Conservation (phyloP, 2,329 filamentous ascomycete genomes). For the Lasiodiplodia sp. region DNA sequence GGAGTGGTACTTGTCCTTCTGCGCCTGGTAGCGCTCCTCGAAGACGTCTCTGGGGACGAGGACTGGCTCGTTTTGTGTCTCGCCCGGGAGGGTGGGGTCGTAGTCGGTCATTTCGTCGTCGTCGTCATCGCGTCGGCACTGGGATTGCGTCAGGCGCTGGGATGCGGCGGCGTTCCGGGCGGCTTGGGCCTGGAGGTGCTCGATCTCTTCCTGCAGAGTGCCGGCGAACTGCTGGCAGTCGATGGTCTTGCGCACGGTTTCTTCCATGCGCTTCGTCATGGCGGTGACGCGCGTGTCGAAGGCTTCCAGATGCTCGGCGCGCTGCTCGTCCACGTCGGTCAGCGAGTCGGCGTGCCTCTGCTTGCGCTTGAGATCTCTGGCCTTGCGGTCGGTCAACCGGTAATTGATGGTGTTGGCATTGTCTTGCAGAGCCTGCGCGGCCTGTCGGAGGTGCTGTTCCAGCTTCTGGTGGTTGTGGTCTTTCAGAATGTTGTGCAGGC, state of each 20-base stretch:
- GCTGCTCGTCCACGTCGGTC: slow-evolving; percentile 44
- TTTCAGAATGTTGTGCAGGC: slow-evolving; percentile 38
- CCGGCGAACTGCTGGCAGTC: slow-evolving; percentile 61
- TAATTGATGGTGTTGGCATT: slow-evolving; percentile 65
- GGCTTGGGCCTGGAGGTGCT: slow-evolving; percentile 49
- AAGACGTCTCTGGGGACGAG: slow-evolving; percentile 48
- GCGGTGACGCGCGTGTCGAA: slow-evolving; percentile 55
- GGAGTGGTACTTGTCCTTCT: slow-evolving; percentile 54
- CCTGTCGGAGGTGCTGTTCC: slow-evolving; percentile 55
- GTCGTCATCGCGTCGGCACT: slow-evolving; percentile 37
- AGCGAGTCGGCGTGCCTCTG: slow-evolving; percentile 32
- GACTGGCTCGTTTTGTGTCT: slow-evolving; percentile 41
- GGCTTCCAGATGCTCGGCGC: slow-evolving; percentile 50
- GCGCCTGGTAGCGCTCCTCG: slow-evolving; percentile 45
- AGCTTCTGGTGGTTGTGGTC: slow-evolving; percentile 57
- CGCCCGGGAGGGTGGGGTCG: slow-evolving; percentile 48
- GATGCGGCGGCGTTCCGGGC: slow-evolving; percentile 36
- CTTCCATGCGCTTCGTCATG: slow-evolving; percentile 64
- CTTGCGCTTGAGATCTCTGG: slow-evolving; percentile 42
- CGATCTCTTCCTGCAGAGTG: slow-evolving; percentile 53
- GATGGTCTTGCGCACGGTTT: slow-evolving; percentile 63
- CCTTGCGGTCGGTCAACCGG: slow-evolving; percentile 50
- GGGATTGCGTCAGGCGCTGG: slow-evolving; percentile 24
- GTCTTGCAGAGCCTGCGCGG: slow-evolving; percentile 55
- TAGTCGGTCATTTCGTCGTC: slow-evolving; percentile 51